A percentile compares a stretch with the other conserved stretches of the same genome.
phyloP scores from a whole-genome alignment of 2,329 filamentous ascomycete genomes.

The Aspergillus viridinutans region DNA sequence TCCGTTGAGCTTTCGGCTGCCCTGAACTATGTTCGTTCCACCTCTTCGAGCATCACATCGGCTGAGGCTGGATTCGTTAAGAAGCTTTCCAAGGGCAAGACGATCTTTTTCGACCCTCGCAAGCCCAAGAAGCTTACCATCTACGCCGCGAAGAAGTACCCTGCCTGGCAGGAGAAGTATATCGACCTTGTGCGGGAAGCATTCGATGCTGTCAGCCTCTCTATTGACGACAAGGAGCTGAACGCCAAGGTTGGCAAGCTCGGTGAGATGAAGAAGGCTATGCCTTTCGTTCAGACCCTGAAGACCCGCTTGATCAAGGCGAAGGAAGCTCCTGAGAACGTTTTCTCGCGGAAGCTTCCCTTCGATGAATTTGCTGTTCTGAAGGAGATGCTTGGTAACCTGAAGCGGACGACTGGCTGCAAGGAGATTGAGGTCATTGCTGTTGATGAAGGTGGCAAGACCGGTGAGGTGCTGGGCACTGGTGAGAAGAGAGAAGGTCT shows the following conservation, averaged over 20 bases:
- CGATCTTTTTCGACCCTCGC: constrained; percentile 77
- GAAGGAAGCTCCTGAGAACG: constrained; percentile 61
- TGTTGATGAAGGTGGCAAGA: constrained; percentile 58
- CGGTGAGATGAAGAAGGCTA: constrained; percentile 84
- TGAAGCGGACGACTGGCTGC: constrained; percentile 72
- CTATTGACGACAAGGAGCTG: constrained; percentile 74
- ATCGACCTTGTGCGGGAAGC: constrained; percentile 71
- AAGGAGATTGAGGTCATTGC: constrained; percentile 67
- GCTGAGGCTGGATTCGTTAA: constrained; percentile 73
- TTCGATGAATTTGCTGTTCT: constrained; percentile 82
- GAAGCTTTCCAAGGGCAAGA: constrained; percentile 91
- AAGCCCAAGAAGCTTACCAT: constrained; percentile 89
- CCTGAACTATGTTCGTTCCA: constrained; percentile 73
- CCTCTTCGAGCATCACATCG: constrained; percentile 73
- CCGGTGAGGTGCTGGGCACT: constrained; percentile 40
- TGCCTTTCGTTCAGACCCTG: constrained; percentile 88
- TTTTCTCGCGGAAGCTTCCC: constrained; percentile 77
- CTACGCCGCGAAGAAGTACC: constrained; percentile 74
- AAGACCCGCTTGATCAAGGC: constrained; percentile 72
- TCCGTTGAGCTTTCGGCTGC: constrained; percentile 69
- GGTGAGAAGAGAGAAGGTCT: constrained; percentile 57
- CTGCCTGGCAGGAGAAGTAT: constrained; percentile 87
- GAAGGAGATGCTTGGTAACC: constrained; percentile 68
- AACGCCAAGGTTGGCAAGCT: constrained; percentile 75
- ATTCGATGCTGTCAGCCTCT: constrained; percentile 60